Conservation (phyloP, 2,329 filamentous ascomycete species). For the Colletotrichum karsti region DNA sequence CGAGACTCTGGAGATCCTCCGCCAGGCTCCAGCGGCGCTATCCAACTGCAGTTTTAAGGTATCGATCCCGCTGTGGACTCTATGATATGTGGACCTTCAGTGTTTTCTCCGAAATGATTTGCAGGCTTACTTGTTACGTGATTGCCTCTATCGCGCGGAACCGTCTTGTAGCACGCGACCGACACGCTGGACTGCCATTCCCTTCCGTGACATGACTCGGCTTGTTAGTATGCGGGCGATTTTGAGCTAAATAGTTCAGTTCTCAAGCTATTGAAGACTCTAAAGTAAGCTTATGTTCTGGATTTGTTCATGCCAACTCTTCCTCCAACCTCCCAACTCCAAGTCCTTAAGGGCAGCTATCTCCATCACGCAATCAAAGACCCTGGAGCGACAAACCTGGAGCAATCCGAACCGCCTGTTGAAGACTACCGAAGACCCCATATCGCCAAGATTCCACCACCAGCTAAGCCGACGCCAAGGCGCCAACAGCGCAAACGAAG, state of each 20-base stretch:
- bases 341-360: background rate
- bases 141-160: background rate
- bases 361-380: background rate
- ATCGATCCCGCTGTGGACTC: slow-evolving; percentile 7
- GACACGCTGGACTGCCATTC: background rate
- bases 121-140: background rate
- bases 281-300: slow-evolving; percentile 13
- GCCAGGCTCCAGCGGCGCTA: background rate
- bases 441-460: background rate
- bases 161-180: background rate
- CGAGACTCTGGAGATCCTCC: background rate
- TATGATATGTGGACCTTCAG: background rate
- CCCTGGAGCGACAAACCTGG: background rate
- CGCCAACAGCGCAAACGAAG: slow-evolving; percentile 14
- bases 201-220: background rate
- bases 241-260: too few species aligned
- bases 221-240: background rate
- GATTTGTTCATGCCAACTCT: too few species aligned
- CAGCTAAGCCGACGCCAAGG: slow-evolving; percentile 12
- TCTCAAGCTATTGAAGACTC: background rate
- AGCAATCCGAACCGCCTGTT: background rate
- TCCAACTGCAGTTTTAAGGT: slow-evolving; percentile 19
- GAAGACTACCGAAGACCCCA: background rate
- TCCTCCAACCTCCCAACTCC: background rate
- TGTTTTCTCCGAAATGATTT: background rate